These are phyloP conservation scores for Leishmania tarentolae DNA, from an alignment of 208 protist species.

Conservation along the genomic window DNA sequence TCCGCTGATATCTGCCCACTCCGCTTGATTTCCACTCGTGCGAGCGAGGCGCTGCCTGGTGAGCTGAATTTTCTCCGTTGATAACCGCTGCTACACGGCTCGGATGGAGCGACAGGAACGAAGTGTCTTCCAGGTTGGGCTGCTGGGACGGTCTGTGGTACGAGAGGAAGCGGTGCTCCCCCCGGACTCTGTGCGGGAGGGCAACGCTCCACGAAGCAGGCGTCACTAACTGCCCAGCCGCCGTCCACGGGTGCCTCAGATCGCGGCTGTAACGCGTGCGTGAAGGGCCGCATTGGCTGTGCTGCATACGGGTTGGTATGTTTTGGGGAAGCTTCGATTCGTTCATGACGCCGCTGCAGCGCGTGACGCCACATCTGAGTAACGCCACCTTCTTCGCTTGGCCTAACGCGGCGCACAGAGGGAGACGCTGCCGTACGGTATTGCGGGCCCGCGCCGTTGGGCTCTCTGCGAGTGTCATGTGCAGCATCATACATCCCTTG, in stretches of 20 bases:
- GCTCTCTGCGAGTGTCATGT: neutral
- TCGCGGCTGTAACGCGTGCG: neutral
- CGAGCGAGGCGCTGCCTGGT: neutral
- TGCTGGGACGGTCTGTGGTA: neutral
- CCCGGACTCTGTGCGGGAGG: neutral
- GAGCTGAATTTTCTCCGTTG: neutral
- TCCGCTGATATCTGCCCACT: neutral
- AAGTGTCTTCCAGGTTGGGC: neutral
- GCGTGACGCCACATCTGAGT: constrained; percentile 61
- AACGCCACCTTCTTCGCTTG: constrained; percentile 48
- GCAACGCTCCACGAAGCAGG: neutral
- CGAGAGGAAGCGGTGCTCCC: neutral
- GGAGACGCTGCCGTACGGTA: neutral
- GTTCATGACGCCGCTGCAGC: constrained; percentile 10
- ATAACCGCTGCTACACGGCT: neutral
- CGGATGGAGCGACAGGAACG: neutral
- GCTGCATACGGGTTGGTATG: neutral
- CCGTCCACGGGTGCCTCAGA: neutral
- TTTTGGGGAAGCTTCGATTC: neutral
- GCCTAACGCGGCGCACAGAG: constrained; percentile 21
- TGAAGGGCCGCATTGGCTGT: neutral
- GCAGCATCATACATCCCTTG: neutral
- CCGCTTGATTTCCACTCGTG: neutral
- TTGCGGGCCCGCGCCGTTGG: neutral
- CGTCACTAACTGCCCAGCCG: neutral